These are phyloP conservation scores for Pistacia integerrima DNA, from an alignment of 345 rosid species.

Conservation along the genomic window DNA sequence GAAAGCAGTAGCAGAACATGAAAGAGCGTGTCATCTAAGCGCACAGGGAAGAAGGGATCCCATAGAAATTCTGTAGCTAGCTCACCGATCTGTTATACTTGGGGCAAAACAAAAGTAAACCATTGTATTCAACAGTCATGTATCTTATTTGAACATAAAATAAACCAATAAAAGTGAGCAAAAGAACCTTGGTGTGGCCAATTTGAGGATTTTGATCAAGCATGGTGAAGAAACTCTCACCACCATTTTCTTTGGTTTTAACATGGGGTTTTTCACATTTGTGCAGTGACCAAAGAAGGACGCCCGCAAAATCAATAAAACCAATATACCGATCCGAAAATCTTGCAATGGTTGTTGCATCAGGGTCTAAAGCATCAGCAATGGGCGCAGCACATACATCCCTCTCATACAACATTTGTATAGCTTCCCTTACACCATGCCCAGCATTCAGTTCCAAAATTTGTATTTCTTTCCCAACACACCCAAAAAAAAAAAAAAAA, in stretches of 20 bases:
- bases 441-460: constrained; percentile 39
- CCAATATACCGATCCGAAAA: constrained; percentile 42
- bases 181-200: constrained; percentile 34
- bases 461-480: neutral
- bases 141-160: too few relatives aligned
- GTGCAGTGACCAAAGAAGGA: constrained; percentile 43
- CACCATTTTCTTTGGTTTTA: constrained; percentile 1
- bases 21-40: constrained; percentile 39
- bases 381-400: constrained; percentile 45
- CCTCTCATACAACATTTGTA: constrained; percentile 33
- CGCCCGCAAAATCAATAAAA: constrained; percentile 36
- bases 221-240: constrained; percentile 31
- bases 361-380: constrained; percentile 33
- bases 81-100: constrained; percentile 33
- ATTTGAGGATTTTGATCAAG: constrained; percentile 37
- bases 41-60: constrained; percentile 46
- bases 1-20: constrained; percentile 46
- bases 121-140: neutral
- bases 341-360: constrained; percentile 24
- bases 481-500: neutral
- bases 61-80: constrained; percentile 47
- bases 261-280: constrained; percentile 26
- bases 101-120: neutral
- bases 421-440: constrained; percentile 35
- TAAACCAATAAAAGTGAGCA: neutral